Conservation (phyloP, 73 alveolate genomes). For the Effrenium voratum region DNA sequence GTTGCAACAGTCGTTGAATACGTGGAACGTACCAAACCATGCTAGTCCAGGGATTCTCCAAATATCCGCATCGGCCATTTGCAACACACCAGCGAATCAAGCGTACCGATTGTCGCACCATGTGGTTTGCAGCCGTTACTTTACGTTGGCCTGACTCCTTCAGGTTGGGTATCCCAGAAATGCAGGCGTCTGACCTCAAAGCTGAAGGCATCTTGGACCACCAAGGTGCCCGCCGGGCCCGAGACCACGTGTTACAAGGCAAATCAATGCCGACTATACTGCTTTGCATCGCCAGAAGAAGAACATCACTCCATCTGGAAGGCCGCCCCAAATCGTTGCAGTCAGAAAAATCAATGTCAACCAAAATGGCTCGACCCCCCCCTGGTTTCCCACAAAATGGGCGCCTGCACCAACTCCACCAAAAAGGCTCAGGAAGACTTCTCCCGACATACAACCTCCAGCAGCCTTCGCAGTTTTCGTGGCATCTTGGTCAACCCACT, state of each 20-base stretch:
- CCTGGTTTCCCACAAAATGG: neutral
- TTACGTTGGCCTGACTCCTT: neutral
- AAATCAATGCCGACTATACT: neutral
- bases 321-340: neutral
- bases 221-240: neutral
- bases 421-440: neutral
- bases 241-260: constrained; percentile 26
- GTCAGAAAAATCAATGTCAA: neutral
- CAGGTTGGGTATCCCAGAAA: neutral
- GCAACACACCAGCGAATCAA: neutral
- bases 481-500: neutral
- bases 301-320: neutral
- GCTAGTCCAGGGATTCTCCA: constrained; percentile 2
- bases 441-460: neutral
- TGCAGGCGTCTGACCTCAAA: neutral
- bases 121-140: neutral
- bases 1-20: neutral
- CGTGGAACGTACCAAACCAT: neutral
- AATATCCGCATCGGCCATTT: neutral
- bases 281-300: too few species aligned
- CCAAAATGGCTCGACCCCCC: neutral
- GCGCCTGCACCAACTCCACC: neutral
- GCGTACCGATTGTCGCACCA: neutral
- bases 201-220: constrained; percentile 17
- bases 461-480: neutral